Conservation (phyloP, 2,329 filamentous ascomycete genomes). For the Chaetomiaceae sp. region DNA sequence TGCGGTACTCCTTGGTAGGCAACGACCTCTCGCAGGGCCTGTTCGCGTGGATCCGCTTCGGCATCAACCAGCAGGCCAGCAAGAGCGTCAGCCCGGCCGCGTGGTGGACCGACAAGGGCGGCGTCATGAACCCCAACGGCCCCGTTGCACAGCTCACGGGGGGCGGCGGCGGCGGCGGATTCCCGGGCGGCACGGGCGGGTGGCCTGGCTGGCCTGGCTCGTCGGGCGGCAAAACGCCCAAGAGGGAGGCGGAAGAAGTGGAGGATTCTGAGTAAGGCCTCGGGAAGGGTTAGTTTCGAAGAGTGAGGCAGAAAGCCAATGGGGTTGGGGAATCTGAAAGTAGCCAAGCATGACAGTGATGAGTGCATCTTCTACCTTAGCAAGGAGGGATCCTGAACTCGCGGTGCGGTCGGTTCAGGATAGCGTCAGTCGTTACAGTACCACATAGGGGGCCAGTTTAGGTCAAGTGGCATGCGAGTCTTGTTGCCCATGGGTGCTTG, state of each 20-base stretch:
- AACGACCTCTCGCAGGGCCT: conserved; percentile 24
- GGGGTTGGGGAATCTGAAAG: too few relatives aligned
- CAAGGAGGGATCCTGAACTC: not conserved
- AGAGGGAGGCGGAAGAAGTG: not conserved
- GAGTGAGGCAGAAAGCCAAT: too few relatives aligned
- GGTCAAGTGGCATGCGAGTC: too few relatives aligned
- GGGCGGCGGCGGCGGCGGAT: not conserved
- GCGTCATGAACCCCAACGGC: conserved; percentile 26
- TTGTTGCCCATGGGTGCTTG: too few relatives aligned
- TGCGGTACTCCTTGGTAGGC: conserved; percentile 26
- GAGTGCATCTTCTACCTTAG: too few relatives aligned
- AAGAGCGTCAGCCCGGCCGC: conserved; percentile 25
- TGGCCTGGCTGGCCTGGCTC: not conserved
- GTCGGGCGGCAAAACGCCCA: not conserved
- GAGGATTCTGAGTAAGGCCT: not conserved
- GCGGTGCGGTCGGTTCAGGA: not conserved
- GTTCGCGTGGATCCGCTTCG: conserved; percentile 29
- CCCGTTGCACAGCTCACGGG: conserved; percentile 14
- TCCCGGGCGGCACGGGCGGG: too few relatives aligned
- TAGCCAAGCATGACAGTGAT: too few relatives aligned
- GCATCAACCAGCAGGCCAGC: conserved; percentile 25
- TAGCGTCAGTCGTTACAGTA: not conserved
- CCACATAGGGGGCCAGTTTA: too few relatives aligned
- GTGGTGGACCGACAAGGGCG: conserved; percentile 22
- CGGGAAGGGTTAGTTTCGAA: not conserved